Percentiles rank a stretch among this genome's conserved stretches.
Conservation (phyloP, 371 early-diverging fungal species). For the Saksenaea vasiformis region DNA sequence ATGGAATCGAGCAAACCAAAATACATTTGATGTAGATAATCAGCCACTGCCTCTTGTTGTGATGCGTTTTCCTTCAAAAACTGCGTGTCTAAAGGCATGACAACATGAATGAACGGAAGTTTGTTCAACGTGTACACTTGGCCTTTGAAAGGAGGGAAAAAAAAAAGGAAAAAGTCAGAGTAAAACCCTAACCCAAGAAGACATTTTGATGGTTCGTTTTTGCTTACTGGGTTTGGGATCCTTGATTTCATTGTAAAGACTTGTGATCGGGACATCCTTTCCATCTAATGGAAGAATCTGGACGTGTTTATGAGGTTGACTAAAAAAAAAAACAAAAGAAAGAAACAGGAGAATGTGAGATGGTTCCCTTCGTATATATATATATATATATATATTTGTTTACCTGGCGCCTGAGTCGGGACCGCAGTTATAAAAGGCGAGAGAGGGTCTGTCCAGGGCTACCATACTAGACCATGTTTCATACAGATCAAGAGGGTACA, state of each 20-base stretch:
- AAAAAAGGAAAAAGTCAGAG: constrained; percentile 3
- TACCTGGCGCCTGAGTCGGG: constrained; percentile 70
- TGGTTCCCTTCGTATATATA: background rate
- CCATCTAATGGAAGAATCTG: constrained; percentile 63
- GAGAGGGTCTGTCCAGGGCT: constrained; percentile 37
- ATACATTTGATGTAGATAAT: constrained; percentile 51
- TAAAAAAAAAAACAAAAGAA: no score
- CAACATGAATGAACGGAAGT: constrained; percentile 50
- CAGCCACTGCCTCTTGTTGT: constrained; percentile 24
- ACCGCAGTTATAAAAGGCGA: constrained; percentile 81
- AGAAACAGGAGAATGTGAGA: background rate
- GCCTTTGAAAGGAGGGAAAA: constrained; percentile 12
- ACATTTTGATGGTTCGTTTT: no score
- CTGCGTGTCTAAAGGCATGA: constrained; percentile 39
- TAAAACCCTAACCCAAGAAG: no score
- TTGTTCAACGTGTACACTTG: constrained; percentile 47
- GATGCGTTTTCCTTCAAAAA: constrained; percentile 23
- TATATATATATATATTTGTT: background rate
- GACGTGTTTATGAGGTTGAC: constrained; percentile 74
- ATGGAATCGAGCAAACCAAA: constrained; percentile 52
- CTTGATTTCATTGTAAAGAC: constrained; percentile 41
- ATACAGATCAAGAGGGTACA: constrained; percentile 59
- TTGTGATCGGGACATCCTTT: constrained; percentile 45
- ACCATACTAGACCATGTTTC: constrained; percentile 56
- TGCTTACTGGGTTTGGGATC: constrained; percentile 49